Percentiles rank a stretch among this genome's conserved stretches.
These are phyloP conservation scores for Epichloe brachyelytri DNA, from an alignment of 2,329 filamentous ascomycete genomes.

Conservation along the genomic window DNA sequence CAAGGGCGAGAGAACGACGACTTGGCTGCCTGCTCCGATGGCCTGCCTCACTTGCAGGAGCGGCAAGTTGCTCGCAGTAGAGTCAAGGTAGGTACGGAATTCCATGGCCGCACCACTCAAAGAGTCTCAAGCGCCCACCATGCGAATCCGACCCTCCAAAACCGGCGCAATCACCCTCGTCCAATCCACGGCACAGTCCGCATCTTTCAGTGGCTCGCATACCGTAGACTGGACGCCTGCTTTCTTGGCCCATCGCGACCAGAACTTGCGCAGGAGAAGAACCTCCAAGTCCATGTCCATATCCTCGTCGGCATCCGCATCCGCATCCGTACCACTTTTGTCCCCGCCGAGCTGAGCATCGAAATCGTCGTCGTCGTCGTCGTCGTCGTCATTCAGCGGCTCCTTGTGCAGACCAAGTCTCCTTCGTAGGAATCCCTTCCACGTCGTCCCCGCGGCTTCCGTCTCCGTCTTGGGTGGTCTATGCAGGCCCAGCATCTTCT, in stretches of 20 bases:
- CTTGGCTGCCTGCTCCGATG: slow-evolving; percentile 13
- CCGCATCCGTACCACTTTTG: slow-evolving; percentile 15
- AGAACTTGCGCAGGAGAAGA: slow-evolving; percentile 53
- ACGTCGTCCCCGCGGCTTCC: slow-evolving; percentile 15
- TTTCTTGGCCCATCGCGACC: slow-evolving; percentile 58
- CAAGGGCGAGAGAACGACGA: slow-evolving; percentile 4
- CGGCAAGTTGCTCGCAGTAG: slow-evolving; percentile 9
- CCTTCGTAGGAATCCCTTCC: slow-evolving; percentile 24
- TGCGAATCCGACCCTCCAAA: slow-evolving; percentile 61
- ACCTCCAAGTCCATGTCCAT: slow-evolving; percentile 40
- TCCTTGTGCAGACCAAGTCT: slow-evolving; percentile 21
- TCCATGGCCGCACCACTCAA: too few relatives aligned
- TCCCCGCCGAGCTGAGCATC: slow-evolving; percentile 14
- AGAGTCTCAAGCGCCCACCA: slow-evolving; percentile 17
- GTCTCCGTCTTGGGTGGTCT: slow-evolving; percentile 7
- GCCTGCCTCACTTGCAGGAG: slow-evolving; percentile 11
- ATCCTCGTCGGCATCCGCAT: slow-evolving; percentile 13
- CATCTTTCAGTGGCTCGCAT: slow-evolving; percentile 43
- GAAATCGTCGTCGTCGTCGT: slow-evolving; percentile 25
- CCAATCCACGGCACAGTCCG: slow-evolving; percentile 56
- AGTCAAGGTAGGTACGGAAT: too few relatives aligned
- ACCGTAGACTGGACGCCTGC: slow-evolving; percentile 45
- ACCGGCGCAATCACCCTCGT: slow-evolving; percentile 67
- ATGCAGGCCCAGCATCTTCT: slow-evolving; percentile 15
- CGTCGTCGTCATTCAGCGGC: slow-evolving; percentile 25